These are phyloP conservation scores for Alternaria dauci DNA, from an alignment of 2,329 filamentous ascomycete genomes.

Conservation along the genomic window DNA sequence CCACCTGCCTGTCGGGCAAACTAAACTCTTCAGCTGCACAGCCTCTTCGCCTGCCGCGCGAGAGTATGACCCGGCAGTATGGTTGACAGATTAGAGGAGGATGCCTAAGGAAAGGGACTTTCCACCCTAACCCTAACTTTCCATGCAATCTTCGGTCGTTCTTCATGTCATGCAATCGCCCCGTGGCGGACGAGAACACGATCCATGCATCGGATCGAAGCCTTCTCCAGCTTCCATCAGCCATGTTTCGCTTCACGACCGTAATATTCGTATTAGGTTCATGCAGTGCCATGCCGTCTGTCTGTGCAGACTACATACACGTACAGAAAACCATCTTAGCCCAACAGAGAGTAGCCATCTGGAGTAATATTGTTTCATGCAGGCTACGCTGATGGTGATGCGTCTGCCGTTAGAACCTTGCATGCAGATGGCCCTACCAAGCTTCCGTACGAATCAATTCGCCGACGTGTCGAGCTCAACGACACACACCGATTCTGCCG, in stretches of 20 bases:
- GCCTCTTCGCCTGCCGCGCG: conserved; percentile 27
- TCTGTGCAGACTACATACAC: conserved; percentile 28
- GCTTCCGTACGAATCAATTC: conserved; percentile 30
- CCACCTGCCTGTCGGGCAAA: conserved; percentile 1
- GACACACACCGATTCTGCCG: conserved; percentile 31
- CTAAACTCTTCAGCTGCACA: conserved; percentile 7
- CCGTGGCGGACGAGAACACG: conserved; percentile 2
- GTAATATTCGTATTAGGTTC: conserved; percentile 30
- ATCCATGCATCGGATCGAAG: conserved; percentile 6
- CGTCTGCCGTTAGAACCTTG: conserved; percentile 41
- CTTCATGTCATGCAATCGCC: conserved; percentile 4
- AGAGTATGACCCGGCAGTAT: conserved; percentile 23
- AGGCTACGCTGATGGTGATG: conserved; percentile 38
- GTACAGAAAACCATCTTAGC: conserved; percentile 13
- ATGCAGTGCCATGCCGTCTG: conserved; percentile 25
- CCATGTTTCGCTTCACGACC: conserved; percentile 12
- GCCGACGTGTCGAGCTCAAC: conserved; percentile 39
- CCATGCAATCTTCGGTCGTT: conserved; percentile 3
- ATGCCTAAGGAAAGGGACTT: background rate
- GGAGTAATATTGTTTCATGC: conserved; percentile 39
- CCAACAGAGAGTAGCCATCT: conserved; percentile 26
- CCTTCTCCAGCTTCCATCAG: conserved; percentile 13
- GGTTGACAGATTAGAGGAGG: conserved; percentile 5
- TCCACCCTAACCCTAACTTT: conserved; percentile 3
- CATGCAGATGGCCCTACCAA: conserved; percentile 32